Percentiles rank a stretch among this genome's conserved stretches.
Conservation (phyloP, 768 basidiomycete species). For the Rhizopogon vulgaris region DNA sequence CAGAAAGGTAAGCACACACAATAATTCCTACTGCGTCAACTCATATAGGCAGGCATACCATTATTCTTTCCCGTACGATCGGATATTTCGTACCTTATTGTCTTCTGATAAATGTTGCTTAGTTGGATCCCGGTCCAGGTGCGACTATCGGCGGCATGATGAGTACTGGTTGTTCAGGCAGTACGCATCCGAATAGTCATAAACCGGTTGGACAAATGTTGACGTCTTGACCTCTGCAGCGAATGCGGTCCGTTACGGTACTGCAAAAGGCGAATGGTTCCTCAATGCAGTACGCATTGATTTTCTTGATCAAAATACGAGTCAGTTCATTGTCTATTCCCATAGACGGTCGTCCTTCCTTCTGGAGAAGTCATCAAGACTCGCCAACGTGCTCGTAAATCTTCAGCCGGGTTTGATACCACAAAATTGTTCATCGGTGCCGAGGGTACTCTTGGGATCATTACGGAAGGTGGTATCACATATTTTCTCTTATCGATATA, state of each 20-base stretch:
- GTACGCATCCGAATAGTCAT: conserved; percentile 30
- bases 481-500: background rate
- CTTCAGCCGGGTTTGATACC: conserved; percentile 80
- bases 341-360: conserved; percentile 82
- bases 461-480: conserved; percentile 63
- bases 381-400: conserved; percentile 70
- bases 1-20: conserved; percentile 40
- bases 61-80: conserved; percentile 73
- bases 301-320: background rate
- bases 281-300: conserved; percentile 57
- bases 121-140: conserved; percentile 74
- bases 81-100: background rate
- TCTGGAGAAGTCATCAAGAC: conserved; percentile 91
- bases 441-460: conserved; percentile 76
- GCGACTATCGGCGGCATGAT: conserved; percentile 86
- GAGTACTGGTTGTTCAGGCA: conserved; percentile 83
- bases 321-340: background rate
- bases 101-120: background rate
- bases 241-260: conserved; percentile 82
- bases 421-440: conserved; percentile 88
- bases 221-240: conserved; percentile 30
- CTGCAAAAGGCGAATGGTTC: conserved; percentile 88
- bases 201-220: background rate
- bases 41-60: conserved; percentile 49
- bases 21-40: background rate